A percentile compares a stretch with the other conserved stretches of the same genome.
Evolutionary conservation across 495 filamentous ascomycete genomes (phyloP).

Genomic region (Talaromyces ruber): DNA sequence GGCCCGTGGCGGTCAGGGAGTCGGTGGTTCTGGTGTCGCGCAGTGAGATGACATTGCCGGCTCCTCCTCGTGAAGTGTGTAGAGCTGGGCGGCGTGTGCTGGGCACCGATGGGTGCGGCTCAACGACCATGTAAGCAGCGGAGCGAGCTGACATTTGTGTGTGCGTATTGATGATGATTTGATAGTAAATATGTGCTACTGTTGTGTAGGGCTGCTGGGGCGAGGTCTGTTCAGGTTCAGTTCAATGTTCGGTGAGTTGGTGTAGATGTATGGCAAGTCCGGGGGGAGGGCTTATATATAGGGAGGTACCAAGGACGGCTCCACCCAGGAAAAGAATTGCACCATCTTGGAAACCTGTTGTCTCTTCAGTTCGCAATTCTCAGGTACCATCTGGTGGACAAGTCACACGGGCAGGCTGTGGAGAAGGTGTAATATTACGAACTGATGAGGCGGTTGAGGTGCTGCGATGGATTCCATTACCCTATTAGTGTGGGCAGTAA

Average conservation of each 20-base stretch:
- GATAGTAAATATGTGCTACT: neutral
- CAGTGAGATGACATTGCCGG: conserved; percentile 70
- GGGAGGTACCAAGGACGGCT: neutral
- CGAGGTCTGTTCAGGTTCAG: neutral
- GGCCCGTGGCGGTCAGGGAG: conserved; percentile 42
- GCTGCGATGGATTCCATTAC: neutral
- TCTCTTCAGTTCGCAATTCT: neutral
- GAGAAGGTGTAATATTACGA: neutral
- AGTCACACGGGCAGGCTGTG: neutral
- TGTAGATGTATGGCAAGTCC: neutral
- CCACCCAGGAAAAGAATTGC: neutral
- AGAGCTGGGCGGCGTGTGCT: conserved; percentile 49
- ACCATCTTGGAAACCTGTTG: neutral
- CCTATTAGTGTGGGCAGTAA: neutral
- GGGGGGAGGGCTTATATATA: neutral
- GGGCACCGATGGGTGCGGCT: conserved; percentile 69
- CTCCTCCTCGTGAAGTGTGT: conserved; percentile 79
- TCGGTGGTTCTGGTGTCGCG: conserved; percentile 54
- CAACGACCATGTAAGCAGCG: conserved; percentile 58
- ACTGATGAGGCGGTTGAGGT: neutral
- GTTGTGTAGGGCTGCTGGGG: neutral
- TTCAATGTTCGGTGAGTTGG: neutral
- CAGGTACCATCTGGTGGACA: neutral
- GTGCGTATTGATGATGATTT: neutral
- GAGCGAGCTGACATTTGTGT: neutral